Conservation (phyloP, 2,329 filamentous ascomycete species). For the Monosporascus sp. region DNA sequence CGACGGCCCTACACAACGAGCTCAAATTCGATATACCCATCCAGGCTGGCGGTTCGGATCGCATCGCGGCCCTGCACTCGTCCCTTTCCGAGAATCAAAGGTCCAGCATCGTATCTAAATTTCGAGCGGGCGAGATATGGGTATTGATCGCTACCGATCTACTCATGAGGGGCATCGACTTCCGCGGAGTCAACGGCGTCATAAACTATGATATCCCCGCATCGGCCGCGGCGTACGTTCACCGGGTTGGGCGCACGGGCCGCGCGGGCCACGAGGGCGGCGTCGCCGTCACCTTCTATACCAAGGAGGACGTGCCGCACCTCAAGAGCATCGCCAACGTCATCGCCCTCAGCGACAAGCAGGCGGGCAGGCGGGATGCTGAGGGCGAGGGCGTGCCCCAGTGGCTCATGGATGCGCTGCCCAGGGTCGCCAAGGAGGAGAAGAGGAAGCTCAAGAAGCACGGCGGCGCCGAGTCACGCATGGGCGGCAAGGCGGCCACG, state of each 20-base stretch:
- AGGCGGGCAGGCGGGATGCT: constrained; percentile 48
- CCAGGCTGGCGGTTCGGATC: constrained; percentile 75
- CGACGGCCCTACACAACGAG: constrained; percentile 80
- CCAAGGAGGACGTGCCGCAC: constrained; percentile 84
- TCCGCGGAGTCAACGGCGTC: constrained; percentile 89
- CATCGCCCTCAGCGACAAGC: constrained; percentile 75
- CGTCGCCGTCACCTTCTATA: constrained; percentile 89
- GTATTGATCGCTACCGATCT: constrained; percentile 94
- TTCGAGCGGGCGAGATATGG: constrained; percentile 91
- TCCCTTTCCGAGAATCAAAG: constrained; percentile 73
- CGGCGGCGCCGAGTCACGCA: constrained; percentile 71
- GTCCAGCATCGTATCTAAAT: constrained; percentile 77
- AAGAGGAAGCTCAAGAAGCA: constrained; percentile 76
- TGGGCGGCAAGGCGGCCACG: constrained; percentile 53
- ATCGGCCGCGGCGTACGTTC: constrained; percentile 85
- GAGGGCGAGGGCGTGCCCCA: constrained; percentile 62
- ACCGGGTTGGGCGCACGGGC: constrained; percentile 87
- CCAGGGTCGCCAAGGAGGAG: constrained; percentile 76
- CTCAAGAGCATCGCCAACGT: constrained; percentile 92
- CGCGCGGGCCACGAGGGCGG: constrained; percentile 83
- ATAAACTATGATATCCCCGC: constrained; percentile 97
- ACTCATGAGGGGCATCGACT: constrained; percentile 86
- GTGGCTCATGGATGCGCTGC: constrained; percentile 85
- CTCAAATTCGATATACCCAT: constrained; percentile 90
- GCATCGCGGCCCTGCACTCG: constrained; percentile 87